Base-by-base conservation (phyloP, 2,329 filamentous ascomycete species). In the Cladosporium oxysporum region DNA sequence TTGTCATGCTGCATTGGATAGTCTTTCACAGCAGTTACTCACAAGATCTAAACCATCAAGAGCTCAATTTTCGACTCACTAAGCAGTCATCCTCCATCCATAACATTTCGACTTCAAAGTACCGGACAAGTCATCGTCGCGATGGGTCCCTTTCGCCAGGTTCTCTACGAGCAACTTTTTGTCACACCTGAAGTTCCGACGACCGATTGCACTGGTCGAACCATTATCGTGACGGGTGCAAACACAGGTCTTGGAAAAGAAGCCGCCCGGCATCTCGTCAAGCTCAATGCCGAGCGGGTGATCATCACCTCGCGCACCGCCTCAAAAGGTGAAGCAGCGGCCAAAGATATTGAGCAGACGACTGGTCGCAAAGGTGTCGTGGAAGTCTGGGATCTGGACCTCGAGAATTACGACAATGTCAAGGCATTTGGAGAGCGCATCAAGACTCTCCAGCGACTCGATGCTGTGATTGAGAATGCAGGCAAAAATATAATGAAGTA, bases 191-290 rank as follows among this genome's bases (percentile, higher is more conserved):
- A 26, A 8, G 59, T 66, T 3, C 66, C 69, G 1, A 65, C 35
- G 3, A 62, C 58, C n/a, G 55, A 59, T 50, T 67, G 62, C 62
- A 57, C 57, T 18, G 80, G 77, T 21, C 75, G 79, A 50, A 80
- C 74, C 5, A 73, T 83, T 64, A 79, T 85, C 33, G 78, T 85
- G 5, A 85, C 83, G 0, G 83, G 83, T 50, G 77, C 80, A 2
- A 84, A 84, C 64, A 73, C 76, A 7, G 82, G 82, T 3, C 76
- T 84, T 0, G 83, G 83, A 16, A 75, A 78, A 53, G 81, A 84
- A 72, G 79, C 82, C 6, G 78, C 79, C 1, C 74, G 75, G 1
- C 81, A 83, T 67, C 76, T 82, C 50, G 76, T 79, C 0, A 69
- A 72, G 0, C 75, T 83, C 6, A 75, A 77, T 5, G 78, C 79